Evolutionary conservation across 2,329 filamentous ascomycete genomes (phyloP), one percentile per base, ranked within the genome.

Genomic region (Keithomyces neogunnii): DNA sequence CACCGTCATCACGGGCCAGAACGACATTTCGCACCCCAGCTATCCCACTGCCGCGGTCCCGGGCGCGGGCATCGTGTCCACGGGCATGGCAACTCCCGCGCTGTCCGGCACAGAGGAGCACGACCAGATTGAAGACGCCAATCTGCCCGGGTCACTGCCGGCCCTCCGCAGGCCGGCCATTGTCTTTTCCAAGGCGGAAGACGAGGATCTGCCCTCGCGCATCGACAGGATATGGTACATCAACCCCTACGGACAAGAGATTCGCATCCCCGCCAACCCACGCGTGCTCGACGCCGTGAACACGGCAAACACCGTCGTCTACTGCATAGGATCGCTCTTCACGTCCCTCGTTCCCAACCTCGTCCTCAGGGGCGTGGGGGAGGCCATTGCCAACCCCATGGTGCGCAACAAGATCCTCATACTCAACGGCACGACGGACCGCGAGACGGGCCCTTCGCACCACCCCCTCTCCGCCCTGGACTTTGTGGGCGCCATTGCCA

Each of bases 161-260:
- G 86, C 82, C 0, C 75, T 97, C 1, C 79, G 91, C 5, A 84
- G 86, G 52, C 88, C 86, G 48, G 88, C 95, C 56, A 90, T 96
- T 54, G 74, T 76, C 4, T 95, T 96, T 65, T 86, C 80, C 62
- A 97, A 97, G 69, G 68, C 74, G 62, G 75, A 81, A 39, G 85
- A 89, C 56, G 82, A 88, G 54, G 88, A 92, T 50, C 74, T 97
- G 1, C 80, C 88, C 0, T 78, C 86, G 0, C 78, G 88, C 31
- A 95, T 97, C 59, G 76, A 84, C 50, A 74, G 91, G 2, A 77
- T 97, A 33, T 97, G 90, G 89, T 97, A 97, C 72, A 97, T 97
- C 71, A 97, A 96, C 63, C 92, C 92, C 0, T 97, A 96, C 66
- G 92, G 92, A n/a, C 89, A 96, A 64, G 91, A 96, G 68, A 96